phyloP scores from a whole-genome alignment of 306 rosid genomes.

The Lathyrus aphaca region DNA sequence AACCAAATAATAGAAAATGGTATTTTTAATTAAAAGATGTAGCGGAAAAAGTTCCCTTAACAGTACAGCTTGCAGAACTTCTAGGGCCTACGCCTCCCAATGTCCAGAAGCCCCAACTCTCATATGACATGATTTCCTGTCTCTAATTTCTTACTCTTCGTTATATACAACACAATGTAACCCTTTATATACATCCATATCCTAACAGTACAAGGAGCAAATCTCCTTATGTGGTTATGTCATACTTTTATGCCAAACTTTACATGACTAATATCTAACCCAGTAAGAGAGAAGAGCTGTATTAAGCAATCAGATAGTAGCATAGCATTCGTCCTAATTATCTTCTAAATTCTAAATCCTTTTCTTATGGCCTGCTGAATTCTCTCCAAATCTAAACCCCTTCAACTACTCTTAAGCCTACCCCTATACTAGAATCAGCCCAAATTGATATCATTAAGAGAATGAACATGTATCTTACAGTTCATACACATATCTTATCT shows the following conservation, averaged over 20 bases:
- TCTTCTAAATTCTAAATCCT: not conserved
- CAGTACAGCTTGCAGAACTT: not conserved
- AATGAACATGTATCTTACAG: conserved; percentile 1
- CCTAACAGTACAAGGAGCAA: not conserved
- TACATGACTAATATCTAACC: conserved; percentile 7
- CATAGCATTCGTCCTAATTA: conserved; percentile 14
- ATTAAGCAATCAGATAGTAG: not conserved
- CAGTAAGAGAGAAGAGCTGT: not conserved
- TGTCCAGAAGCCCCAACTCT: not conserved
- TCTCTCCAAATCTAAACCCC: conserved; percentile 13
- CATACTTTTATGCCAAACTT: not conserved
- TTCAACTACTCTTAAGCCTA: conserved; percentile 22
- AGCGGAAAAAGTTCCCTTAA: not conserved
- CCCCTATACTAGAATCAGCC: conserved; percentile 9
- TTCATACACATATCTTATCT: not conserved
- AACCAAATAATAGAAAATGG: not conserved
- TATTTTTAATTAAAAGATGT: not conserved
- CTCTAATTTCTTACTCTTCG: not conserved
- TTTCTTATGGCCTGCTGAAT: conserved; percentile 7
- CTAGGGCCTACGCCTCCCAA: not conserved
- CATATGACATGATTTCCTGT: not conserved
- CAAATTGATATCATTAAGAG: conserved; percentile 1
- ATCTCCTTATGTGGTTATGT: not conserved
- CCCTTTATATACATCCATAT: not conserved
- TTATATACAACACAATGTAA: not conserved